phyloP scores from a whole-genome alignment of 1,139 yeast genomes.

The Candida sojae region DNA sequence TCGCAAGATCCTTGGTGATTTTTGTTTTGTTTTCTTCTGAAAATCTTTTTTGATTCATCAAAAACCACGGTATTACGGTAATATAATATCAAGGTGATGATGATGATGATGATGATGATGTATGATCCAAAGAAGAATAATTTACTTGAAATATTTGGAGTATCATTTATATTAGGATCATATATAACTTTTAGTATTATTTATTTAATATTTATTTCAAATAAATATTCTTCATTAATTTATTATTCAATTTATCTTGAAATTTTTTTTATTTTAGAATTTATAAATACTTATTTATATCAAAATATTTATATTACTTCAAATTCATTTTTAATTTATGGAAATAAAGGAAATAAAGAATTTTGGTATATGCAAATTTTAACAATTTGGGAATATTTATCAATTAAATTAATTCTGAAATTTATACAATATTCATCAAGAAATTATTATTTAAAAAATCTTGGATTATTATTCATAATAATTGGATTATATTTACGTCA shows the following conservation, averaged over 20 bases:
- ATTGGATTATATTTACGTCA: constrained; percentile 29
- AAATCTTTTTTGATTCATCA: too few relatives aligned
- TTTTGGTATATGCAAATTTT: constrained; percentile 32
- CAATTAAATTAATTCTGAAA: constrained; percentile 7
- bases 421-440: not conserved
- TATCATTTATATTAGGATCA: constrained; percentile 23
- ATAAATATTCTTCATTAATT: constrained; percentile 12
- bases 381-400: constrained; percentile 27
- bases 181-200: constrained; percentile 8
- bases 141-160: constrained; percentile 24
- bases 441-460: not conserved
- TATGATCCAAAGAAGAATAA: constrained; percentile 20
- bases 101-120: not conserved
- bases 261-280: constrained; percentile 32
- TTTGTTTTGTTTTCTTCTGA: too few relatives aligned
- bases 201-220: not conserved
- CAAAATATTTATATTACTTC: constrained; percentile 27
- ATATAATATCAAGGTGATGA: too few relatives aligned
- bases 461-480: constrained; percentile 19
- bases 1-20: too few relatives aligned
- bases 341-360: constrained; percentile 36
- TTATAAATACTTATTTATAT: constrained; percentile 25
- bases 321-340: constrained; percentile 39
- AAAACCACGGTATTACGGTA: too few relatives aligned
- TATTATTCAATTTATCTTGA: constrained; percentile 24